Conservation (phyloP, 1,284 basidiomycete species). For the Afroboletus lepidellus region DNA sequence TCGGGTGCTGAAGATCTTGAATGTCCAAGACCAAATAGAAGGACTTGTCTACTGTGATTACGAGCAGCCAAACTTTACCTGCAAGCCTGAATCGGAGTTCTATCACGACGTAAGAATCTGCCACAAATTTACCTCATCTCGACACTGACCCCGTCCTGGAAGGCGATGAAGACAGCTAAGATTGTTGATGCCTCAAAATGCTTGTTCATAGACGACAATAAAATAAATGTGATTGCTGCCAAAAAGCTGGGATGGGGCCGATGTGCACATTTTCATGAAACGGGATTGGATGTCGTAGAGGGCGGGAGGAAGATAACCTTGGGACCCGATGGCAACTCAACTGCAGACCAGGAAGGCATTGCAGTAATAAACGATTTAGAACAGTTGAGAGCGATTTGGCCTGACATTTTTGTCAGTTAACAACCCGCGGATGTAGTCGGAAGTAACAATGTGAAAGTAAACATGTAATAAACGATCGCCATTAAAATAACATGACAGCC, state of each 20-base stretch:
- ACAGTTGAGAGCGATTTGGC: slow-evolving; percentile 66
- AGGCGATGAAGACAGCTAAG: slow-evolving; percentile 65
- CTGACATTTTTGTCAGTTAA: slow-evolving; percentile 54
- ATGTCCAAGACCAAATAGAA: slow-evolving; percentile 75
- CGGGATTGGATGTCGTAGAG: slow-evolving; percentile 58
- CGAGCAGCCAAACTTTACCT: slow-evolving; percentile 62
- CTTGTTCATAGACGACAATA: slow-evolving; percentile 75
- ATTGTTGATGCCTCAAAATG: slow-evolving; percentile 64
- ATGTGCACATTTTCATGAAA: slow-evolving; percentile 73
- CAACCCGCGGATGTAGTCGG: neutral
- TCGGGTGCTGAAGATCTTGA: slow-evolving; percentile 75
- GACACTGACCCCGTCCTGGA: slow-evolving; percentile 4
- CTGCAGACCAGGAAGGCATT: slow-evolving; percentile 42
- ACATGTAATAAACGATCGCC: neutral
- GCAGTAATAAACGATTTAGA: slow-evolving; percentile 53
- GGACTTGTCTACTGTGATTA: slow-evolving; percentile 85
- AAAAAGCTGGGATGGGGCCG: slow-evolving; percentile 64
- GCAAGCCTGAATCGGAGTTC: slow-evolving; percentile 79
- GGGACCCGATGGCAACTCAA: slow-evolving; percentile 39
- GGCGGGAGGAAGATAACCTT: slow-evolving; percentile 58
- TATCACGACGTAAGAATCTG: slow-evolving; percentile 53
- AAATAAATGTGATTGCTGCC: slow-evolving; percentile 65
- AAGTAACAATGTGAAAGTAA: slow-evolving; percentile 1
- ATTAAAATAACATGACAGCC: slow-evolving; percentile 68
- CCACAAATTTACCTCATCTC: neutral